phyloP scores from a whole-genome alignment of 148 eudicot genomes.

The Rhododendron mucronatum region DNA sequence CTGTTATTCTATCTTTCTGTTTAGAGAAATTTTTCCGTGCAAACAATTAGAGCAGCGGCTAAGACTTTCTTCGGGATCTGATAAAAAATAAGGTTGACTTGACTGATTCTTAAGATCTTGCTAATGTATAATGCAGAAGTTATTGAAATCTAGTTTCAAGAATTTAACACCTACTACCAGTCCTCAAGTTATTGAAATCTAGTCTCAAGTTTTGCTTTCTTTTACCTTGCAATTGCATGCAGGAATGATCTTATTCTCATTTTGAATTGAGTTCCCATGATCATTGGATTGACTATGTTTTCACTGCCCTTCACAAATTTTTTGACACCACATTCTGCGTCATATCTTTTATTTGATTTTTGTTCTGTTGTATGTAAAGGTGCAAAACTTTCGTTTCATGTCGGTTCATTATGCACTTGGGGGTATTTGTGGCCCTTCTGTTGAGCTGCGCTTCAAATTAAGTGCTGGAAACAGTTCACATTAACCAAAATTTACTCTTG shows the following conservation, averaged over 20 bases:
- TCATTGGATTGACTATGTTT: background rate
- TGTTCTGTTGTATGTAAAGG: background rate
- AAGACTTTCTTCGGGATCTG: background rate
- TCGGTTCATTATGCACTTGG: background rate
- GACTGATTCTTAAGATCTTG: background rate
- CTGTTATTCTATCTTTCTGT: conserved; percentile 52
- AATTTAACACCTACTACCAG: background rate
- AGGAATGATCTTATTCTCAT: background rate
- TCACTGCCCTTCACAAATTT: background rate
- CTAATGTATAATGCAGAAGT: background rate
- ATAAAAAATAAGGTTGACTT: background rate
- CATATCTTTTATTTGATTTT: background rate
- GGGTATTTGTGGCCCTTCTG: background rate
- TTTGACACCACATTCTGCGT: background rate
- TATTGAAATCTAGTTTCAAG: background rate
- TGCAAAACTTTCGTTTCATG: background rate
- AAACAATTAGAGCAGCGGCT: conserved; percentile 10
- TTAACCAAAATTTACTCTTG: background rate
- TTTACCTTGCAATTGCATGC: background rate
- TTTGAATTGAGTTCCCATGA: background rate
- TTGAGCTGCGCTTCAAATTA: background rate
- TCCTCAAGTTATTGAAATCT: background rate
- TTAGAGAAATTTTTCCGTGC: conserved; percentile 44
- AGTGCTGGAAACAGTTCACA: background rate
- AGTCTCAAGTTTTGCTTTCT: background rate